Evolutionary conservation across 1,139 yeast genomes (phyloP), one percentile per base, ranked within the genome.

Genomic region (Suhomyces kunorum): DNA sequence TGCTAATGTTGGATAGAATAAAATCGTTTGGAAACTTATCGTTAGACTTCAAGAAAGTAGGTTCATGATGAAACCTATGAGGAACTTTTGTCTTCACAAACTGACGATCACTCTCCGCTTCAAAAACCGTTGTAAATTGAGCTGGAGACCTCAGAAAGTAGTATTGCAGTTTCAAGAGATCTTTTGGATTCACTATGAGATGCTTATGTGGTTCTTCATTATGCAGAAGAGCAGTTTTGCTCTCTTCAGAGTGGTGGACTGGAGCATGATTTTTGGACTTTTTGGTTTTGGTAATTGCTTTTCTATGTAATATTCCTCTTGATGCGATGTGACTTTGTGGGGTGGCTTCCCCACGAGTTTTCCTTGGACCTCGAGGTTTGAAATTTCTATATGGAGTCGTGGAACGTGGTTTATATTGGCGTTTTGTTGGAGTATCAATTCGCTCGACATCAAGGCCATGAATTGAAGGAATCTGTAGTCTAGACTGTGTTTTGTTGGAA

Each of bases 121-220:
- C 78, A 40, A 66, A 54, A 0, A 51, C 63, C 0, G 66, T 61
- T 1, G 76, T 71, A 20, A 58, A 54, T 18, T 53, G 50, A n/a
- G 44, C 41, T 0, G 75, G 74, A 11, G 51, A 48, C 38, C 73
- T 56, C 48, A 53, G 61, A 43, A 58, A 66, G 8, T 50, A 45
- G 34, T 56, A 60, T 18, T 49, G 47, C 31, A 46, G 36, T 14
- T 34, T 46, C 25, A 48, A 42, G 4, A 47, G 13, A 7, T 53
- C 54, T 28, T 42, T 47, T 12, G 40, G 24, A n/a, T 19, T 28
- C 9, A 12, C 12, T 7, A 6, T 15, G 4, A 13, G 8, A 9
- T 16, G 19, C 5, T 13, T 13, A 32, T 29, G 22, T 5, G 6
- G 11, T 19, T 18, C 17, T 13, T 19, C 18, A 8, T 11, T 19